Conservation (phyloP, 805 yeast genomes). For the Ogataea chonburiensis region DNA sequence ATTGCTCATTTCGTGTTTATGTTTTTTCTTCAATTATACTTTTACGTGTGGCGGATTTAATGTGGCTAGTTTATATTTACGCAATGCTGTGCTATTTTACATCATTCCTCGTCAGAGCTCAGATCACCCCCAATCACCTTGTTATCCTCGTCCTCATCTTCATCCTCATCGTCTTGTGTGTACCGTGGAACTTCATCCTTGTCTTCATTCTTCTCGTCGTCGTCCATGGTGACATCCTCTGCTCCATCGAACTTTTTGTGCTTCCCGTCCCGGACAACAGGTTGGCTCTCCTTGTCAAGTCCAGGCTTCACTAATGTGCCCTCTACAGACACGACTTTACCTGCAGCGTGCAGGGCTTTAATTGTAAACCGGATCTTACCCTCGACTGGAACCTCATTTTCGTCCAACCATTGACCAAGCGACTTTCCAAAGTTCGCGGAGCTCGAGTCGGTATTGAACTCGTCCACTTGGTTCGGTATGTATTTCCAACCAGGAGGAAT, state of each 20-base stretch:
- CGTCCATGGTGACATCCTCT: slow-evolving; percentile 22
- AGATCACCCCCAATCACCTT: slow-evolving; percentile 27
- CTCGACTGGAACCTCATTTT: slow-evolving; percentile 66
- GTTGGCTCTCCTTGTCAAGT: slow-evolving; percentile 51
- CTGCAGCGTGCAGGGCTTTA: slow-evolving; percentile 69
- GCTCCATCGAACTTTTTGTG: slow-evolving; percentile 41
- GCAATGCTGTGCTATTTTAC: slow-evolving; percentile 9
- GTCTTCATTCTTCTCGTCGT: slow-evolving; percentile 16
- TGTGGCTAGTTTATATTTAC: slow-evolving; percentile 9
- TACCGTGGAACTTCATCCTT: slow-evolving; percentile 28
- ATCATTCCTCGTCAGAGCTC: slow-evolving; percentile 22
- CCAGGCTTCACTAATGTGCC: slow-evolving; percentile 77
- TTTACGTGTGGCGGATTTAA: slow-evolving; percentile 10
- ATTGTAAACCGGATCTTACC: slow-evolving; percentile 80
- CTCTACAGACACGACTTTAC: slow-evolving; percentile 80
- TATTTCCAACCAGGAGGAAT: slow-evolving; percentile 89
- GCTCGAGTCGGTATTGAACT: slow-evolving; percentile 29
- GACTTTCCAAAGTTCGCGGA: slow-evolving; percentile 37
- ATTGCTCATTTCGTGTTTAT: slow-evolving; percentile 13
- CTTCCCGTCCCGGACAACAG: slow-evolving; percentile 39
- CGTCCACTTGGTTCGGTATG: slow-evolving; percentile 75
- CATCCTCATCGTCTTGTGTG: slow-evolving; percentile 22
- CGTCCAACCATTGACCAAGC: slow-evolving; percentile 88
- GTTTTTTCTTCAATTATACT: slow-evolving; percentile 1
- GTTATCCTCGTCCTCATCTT: slow-evolving; percentile 28